A percentile compares a stretch with the other conserved stretches of the same genome.
Conservation (phyloP, 345 rosid genomes). For the Abelmoschus esculentus region DNA sequence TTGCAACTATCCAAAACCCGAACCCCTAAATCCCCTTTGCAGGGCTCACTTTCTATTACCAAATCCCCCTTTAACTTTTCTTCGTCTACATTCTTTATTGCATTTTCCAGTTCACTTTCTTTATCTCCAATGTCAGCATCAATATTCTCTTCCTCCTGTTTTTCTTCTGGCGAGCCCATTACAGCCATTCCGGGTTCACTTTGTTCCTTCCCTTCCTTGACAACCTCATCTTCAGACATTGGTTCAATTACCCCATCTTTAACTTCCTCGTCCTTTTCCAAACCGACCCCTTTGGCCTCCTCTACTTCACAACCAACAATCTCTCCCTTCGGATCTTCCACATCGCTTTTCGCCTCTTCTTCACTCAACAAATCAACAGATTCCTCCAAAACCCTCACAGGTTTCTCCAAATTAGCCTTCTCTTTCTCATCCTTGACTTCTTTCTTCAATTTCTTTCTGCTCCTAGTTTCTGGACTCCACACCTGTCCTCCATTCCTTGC, state of each 20-base stretch:
- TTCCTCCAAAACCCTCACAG: slow-evolving; percentile 13
- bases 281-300: slow-evolving; percentile 2
- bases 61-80: slow-evolving; percentile 8
- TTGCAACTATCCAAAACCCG: slow-evolving; percentile 13
- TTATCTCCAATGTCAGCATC: slow-evolving; percentile 3
- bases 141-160: background rate
- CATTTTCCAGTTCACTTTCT: background rate
- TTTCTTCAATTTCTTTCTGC: slow-evolving; percentile 29
- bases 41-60: background rate
- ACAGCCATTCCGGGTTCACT: background rate
- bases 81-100: background rate
- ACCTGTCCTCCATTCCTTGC: slow-evolving; percentile 9
- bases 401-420: slow-evolving; percentile 15
- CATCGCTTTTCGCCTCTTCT: slow-evolving; percentile 71
- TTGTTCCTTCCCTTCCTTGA: slow-evolving; percentile 9
- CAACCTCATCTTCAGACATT: slow-evolving; percentile 18
- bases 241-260: slow-evolving; percentile 17
- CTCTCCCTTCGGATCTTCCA: slow-evolving; percentile 40
- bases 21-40: background rate
- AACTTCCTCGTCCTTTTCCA: slow-evolving; percentile 14
- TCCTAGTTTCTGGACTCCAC: background rate
- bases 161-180: background rate
- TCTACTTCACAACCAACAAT: slow-evolving; percentile 11
- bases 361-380: slow-evolving; percentile 28
- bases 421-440: slow-evolving; percentile 17